These are phyloP conservation scores for Gonapodya sp. DNA, from an alignment of 192 early-diverging fungal genomes.

Conservation along the genomic window DNA sequence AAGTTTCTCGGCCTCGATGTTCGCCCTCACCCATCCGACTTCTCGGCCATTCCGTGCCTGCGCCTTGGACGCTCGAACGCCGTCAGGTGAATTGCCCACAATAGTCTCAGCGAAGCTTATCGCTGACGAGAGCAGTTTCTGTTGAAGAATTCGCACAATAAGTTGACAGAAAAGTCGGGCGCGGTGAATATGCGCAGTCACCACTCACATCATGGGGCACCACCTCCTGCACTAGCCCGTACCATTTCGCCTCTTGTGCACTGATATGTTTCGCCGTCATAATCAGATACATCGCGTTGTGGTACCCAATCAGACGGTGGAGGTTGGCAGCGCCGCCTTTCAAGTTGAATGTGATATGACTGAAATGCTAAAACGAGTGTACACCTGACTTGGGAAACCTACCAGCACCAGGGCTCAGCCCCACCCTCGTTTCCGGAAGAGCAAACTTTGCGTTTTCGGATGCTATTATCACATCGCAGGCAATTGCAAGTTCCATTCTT, in stretches of 20 bases:
- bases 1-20: not conserved
- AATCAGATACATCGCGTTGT: conserved; percentile 6
- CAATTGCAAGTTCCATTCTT: conserved; percentile 2
- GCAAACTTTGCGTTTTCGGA: not conserved
- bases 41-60: conserved; percentile 7
- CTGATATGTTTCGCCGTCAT: not conserved
- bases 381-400: no score
- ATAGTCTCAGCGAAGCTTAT: not conserved
- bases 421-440: conserved; percentile 2
- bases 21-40: not conserved
- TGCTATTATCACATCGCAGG: conserved; percentile 3
- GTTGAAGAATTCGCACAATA: not conserved
- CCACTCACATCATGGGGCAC: not conserved
- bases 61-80: conserved; percentile 8
- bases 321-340: conserved; percentile 7
- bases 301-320: conserved; percentile 9
- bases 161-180: not conserved
- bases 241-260: not conserved
- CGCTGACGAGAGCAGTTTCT: not conserved
- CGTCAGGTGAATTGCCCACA: not conserved
- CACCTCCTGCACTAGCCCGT: not conserved
- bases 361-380: not conserved
- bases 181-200: not conserved
- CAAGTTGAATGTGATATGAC: not conserved
- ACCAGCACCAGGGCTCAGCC: not conserved